Conservation (phyloP, 2,329 filamentous ascomycete genomes). For the Aureobasidium mangrovei region DNA sequence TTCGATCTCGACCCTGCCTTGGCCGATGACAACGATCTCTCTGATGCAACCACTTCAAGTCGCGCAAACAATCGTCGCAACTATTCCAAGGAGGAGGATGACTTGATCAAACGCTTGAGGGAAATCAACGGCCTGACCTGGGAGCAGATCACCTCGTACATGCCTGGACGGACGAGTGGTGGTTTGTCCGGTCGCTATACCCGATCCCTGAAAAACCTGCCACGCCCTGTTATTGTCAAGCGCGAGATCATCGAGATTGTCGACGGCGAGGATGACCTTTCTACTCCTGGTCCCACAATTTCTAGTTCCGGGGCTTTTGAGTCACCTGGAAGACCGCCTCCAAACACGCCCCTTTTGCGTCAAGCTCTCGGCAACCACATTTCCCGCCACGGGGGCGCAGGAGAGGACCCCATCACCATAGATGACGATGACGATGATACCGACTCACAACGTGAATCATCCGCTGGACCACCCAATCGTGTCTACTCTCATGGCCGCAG, state of each 20-base stretch:
- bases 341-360: constrained; percentile 7
- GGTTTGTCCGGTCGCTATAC: constrained; percentile 24
- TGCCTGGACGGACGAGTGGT: constrained; percentile 25
- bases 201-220: constrained; percentile 11
- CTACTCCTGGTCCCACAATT: background rate
- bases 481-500: background rate
- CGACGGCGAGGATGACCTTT: constrained; percentile 10
- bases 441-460: background rate
- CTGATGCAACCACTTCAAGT: background rate
- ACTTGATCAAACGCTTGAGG: constrained; percentile 32
- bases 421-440: background rate
- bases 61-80: background rate
- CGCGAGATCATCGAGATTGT: constrained; percentile 22
- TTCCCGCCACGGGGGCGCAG: constrained; percentile 2
- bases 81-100: constrained; percentile 25
- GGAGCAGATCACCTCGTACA: constrained; percentile 28
- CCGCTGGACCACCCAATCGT: background rate
- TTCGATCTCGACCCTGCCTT: background rate
- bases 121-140: constrained; percentile 32
- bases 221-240: constrained; percentile 9
- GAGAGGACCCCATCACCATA: constrained; percentile 6
- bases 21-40: background rate
- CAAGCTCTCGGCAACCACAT: constrained; percentile 12
- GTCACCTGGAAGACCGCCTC: background rate
- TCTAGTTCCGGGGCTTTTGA: background rate